Evolutionary conservation across 805 yeast species (phyloP).

Genomic region (Maudiozyma pseudohumilis): DNA sequence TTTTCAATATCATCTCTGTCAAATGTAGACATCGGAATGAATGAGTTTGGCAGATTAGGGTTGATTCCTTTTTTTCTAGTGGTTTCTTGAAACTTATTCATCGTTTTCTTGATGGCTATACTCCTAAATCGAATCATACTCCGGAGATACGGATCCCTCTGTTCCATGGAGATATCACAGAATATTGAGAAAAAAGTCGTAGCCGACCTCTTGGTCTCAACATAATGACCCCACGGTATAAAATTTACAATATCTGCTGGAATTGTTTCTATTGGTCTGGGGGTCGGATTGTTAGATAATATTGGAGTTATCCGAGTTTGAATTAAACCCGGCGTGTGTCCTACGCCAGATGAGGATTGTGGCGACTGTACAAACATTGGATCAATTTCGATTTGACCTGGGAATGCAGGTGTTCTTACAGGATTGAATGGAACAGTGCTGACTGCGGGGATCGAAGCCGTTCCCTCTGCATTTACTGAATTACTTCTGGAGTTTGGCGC

Average conservation of each 20-base stretch:
- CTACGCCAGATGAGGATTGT: not conserved
- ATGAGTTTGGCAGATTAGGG: slow-evolving; percentile 18
- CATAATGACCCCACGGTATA: slow-evolving; percentile 18
- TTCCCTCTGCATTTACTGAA: not conserved
- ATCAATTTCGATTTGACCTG: too few relatives aligned
- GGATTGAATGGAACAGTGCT: too few relatives aligned
- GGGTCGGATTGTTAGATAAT: not conserved
- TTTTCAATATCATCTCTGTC: slow-evolving; percentile 12
- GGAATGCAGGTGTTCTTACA: too few relatives aligned
- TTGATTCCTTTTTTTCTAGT: slow-evolving; percentile 4
- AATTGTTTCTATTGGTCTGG: not conserved
- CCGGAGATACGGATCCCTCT: slow-evolving; percentile 22
- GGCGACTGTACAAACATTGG: too few relatives aligned
- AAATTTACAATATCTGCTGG: slow-evolving; percentile 12
- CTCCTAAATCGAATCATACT: slow-evolving; percentile 14
- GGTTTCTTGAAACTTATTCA: slow-evolving; percentile 9
- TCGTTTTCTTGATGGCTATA: slow-evolving; percentile 17
- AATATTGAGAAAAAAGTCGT: slow-evolving; percentile 16
- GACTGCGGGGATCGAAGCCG: too few relatives aligned
- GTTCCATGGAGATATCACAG: slow-evolving; percentile 19
- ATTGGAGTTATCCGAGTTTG: not conserved
- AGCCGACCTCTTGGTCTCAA: slow-evolving; percentile 24
- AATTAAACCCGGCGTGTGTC: not conserved
- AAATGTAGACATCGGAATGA: slow-evolving; percentile 16
- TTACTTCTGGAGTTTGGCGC: not conserved